phyloP scores from a whole-genome alignment of 495 filamentous ascomycete species.

The Trichoderma parareesei region DNA sequence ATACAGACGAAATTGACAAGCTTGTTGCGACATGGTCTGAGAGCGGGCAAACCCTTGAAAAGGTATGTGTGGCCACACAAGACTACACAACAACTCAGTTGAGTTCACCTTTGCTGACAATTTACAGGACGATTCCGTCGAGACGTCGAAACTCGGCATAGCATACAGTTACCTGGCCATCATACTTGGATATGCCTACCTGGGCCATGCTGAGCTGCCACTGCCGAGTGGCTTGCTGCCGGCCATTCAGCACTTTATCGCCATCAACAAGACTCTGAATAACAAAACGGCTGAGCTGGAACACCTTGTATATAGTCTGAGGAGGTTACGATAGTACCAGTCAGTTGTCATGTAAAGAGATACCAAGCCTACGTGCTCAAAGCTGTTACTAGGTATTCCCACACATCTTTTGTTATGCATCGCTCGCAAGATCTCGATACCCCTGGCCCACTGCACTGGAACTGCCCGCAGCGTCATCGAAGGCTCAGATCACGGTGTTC shows the following conservation, averaged over 20 bases:
- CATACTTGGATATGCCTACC: conserved; percentile 70
- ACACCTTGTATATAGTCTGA: conserved; percentile 39
- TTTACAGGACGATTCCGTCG: conserved; percentile 68
- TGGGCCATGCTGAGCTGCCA: conserved; percentile 44
- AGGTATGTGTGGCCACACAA: conserved; percentile 18
- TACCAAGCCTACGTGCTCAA: too few species aligned
- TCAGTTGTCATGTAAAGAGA: neutral
- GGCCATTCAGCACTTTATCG: conserved; percentile 79
- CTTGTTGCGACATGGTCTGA: conserved; percentile 27
- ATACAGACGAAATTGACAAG: conserved; percentile 26
- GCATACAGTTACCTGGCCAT: conserved; percentile 86
- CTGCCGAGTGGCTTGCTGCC: conserved; percentile 55
- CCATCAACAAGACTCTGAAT: conserved; percentile 52
- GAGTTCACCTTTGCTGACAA: neutral
- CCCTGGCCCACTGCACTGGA: too few species aligned
- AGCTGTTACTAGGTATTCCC: too few species aligned
- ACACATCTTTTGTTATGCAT: too few species aligned
- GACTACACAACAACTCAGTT: neutral
- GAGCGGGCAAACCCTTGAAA: conserved; percentile 35
- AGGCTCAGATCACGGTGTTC: too few species aligned
- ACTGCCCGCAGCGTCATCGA: too few species aligned
- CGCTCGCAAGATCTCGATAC: too few species aligned
- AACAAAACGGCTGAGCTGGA: conserved; percentile 45
- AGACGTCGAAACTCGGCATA: conserved; percentile 79
- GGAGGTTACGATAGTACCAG: conserved; percentile 10